Base-by-base conservation (phyloP, 2,329 filamentous ascomycete species). In the Allantophomopsis cytisporea region DNA sequence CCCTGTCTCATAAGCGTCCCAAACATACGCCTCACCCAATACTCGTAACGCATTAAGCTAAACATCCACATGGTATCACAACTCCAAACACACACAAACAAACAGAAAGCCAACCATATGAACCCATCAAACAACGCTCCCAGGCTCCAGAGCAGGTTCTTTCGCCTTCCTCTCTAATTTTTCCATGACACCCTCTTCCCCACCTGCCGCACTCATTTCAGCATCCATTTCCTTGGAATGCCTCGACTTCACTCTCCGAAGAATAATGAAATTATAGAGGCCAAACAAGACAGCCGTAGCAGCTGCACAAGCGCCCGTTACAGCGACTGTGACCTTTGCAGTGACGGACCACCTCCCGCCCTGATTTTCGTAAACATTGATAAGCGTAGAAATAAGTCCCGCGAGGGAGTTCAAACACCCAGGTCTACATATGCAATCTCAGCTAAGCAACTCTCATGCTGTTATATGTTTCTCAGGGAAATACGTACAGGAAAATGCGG, bases 311-410 rank as follows among this genome's bases (percentile, higher is more conserved):
- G 38, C 36, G 1, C 50, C 50, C 2, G 44, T 50, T 5, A 50
- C 51, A 43, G 39, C 38, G 7, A 41, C 51, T 13, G 52, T 54
- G 4, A 54, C 43, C 31, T 37, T 43, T 5, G 53, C 53, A n/a
- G 45, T 54, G 2, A 48, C 37, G 16, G 42, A 48, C 50, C 50
- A 54, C 2, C 8, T n/a, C 0, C 47, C 48, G 2, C 41, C 38
- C 21, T 51, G 47, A 28, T 49, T 46, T 6, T 35, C 36, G 43
- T 53, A 54, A 10, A 54, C 47, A 37, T 44, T 47, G 5, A 51
- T 44, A n/a, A 56, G 31, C 11, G 51, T 53, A 5, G 36, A 41
- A 11, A 56, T 50, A 14, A 54, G 31, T 1, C 53, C 52, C 2
- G 50, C 47, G 1, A 50, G 37, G 18, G 43, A 44, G 34, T 54